Conservation (phyloP, 2,329 filamentous ascomycete species). For the Fusarium penzigii region DNA sequence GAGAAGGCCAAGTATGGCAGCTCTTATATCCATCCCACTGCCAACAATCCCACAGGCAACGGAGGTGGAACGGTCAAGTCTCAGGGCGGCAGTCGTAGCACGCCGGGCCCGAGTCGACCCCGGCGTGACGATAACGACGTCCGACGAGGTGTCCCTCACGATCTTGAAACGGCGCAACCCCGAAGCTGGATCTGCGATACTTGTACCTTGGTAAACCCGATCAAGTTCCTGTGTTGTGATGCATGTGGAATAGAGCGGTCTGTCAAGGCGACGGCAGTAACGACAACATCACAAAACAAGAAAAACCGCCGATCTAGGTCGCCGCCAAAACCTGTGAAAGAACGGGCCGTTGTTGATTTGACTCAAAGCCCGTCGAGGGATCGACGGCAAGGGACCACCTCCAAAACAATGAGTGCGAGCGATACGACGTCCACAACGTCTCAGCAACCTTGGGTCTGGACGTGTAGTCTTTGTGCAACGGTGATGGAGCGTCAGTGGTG, state of each 20-base stretch:
- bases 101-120: constrained; percentile 6
- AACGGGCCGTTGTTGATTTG: constrained; percentile 34
- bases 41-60: constrained; percentile 52
- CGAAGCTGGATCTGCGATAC: constrained; percentile 53
- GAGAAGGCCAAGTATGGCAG: constrained; percentile 57
- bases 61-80: constrained; percentile 36
- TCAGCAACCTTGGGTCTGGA: constrained; percentile 44
- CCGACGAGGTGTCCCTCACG: not conserved
- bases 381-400: constrained; percentile 3
- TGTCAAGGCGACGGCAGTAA: constrained; percentile 5
- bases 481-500: constrained; percentile 57
- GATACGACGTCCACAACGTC: constrained; percentile 7
- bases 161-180: constrained; percentile 6
- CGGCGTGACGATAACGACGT: not conserved
- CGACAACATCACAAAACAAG: constrained; percentile 4
- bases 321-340: constrained; percentile 5
- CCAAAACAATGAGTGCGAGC: constrained; percentile 1
- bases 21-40: constrained; percentile 51
- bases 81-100: constrained; percentile 9
- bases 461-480: constrained; percentile 53
- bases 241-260: constrained; percentile 52
- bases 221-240: constrained; percentile 54
- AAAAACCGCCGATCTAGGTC: constrained; percentile 20
- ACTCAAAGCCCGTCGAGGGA: constrained; percentile 35
- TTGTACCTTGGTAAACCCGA: constrained; percentile 60